Evolutionary conservation across 495 filamentous ascomycete genomes (phyloP), one percentile per base, ranked within the genome.

Genomic region (Lasiosphaeria miniovina): DNA sequence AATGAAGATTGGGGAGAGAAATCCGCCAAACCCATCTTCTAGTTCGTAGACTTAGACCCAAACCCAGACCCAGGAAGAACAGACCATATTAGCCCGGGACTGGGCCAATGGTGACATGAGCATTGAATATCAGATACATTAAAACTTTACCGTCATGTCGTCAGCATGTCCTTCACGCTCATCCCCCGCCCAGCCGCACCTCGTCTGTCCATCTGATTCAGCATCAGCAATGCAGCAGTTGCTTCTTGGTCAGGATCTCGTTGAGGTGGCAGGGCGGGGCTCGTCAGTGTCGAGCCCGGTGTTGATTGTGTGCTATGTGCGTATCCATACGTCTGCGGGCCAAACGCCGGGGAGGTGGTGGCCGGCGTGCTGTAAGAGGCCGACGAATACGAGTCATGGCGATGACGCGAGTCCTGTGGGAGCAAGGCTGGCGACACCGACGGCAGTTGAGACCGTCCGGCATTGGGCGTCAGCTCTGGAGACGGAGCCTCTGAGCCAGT

Each of bases 161-260:
- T 91, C 49, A 95, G 77, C 56, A 94, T 72, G 74, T 95, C 90
- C 57, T 80, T 84, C 2, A 93, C 90, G 68, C 90, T 93, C 84
- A 93, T 90, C 0, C 88, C 86, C 62, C 82, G 62, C 31, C 53
- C 61, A 14, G 66, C 63, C 1, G 62, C 50, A n/a, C 36, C 55
- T 12, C 46, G 55, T 33, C 87, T 77, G 64, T 90, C 89, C 56
- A 80, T 82, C 59, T 66, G 67, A 54, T 90, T 92, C 49, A 96
- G 72, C 86, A 94, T 88, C 49, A 96, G 72, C 62, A 96, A 72
- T 2, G 90, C 90, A 15, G 88, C 86, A 1, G 89, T 91, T 0
- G 88, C 90, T 69, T 93, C 90, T 59, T 91, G 88, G 61, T 93
- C 89, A 1, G 81, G 72, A 43, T 84, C 80, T 36, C 72, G 64